Evolutionary conservation across 495 filamentous ascomycete genomes (phyloP), one percentile per base, ranked within the genome.

Genomic region (Aspergillus incahuasiensis): DNA sequence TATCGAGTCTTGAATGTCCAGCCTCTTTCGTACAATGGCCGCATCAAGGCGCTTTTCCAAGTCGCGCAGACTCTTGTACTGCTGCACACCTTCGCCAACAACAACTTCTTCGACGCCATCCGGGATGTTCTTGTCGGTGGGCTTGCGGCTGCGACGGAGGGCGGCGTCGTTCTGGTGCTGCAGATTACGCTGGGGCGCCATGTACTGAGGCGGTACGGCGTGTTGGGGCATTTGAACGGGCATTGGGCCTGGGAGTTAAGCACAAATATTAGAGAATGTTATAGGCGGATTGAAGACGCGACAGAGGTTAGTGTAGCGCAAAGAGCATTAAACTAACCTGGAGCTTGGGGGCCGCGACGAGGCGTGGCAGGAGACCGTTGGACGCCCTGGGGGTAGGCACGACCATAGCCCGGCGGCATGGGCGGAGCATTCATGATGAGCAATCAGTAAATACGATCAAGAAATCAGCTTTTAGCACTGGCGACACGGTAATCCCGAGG

Each of bases 121-220:
- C 49, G 95, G 92, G 18, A 99, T 84, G 56, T 86, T 91, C 78
- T 88, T 95, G 71, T 99, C 95, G 24, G 91, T 96, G 6, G 95
- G 95, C 68, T 91, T 94, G 61, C 82, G 82, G 57, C 87, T 87
- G 48, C 89, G 82, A 44, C 90, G 83, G 63, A 91, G 89, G 13
- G 87, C 86, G 38, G 68, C 68, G 24, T 76, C 72, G 44, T 73
- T 74, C 34, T 70, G 67, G 35, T 72, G 70, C 22, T 70, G 57
- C 57, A 75, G 71, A 34, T 63, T 60, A 57, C 75, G 75, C 59
- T 74, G 72, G 19, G 69, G 62, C n/a, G 72, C 55, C 57, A 75
- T 68, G 48, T 73, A 75, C 47, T 75, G 75, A 20, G 70, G 62
- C 51, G 70, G 62, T n/a, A 74, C 65, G 15, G 69, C 61, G 53